phyloP scores from a whole-genome alignment of 2,329 filamentous ascomycete species.

The Microdochium trichocladiopsis region DNA sequence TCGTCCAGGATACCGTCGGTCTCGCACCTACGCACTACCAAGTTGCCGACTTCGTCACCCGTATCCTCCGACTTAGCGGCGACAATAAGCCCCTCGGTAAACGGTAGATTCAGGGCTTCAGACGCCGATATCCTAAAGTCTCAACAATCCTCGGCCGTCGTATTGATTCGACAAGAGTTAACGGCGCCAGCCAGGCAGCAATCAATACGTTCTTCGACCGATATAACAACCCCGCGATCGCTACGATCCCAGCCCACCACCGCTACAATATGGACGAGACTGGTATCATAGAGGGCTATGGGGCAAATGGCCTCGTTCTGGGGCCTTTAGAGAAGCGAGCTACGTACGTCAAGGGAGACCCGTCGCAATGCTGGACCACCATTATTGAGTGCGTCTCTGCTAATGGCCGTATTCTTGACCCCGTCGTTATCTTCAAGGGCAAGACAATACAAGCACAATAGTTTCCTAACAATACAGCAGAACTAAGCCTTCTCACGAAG shows the following conservation, averaged over 20 bases:
- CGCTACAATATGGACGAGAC: conserved; percentile 6
- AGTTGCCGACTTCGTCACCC: neutral
- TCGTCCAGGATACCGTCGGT: neutral
- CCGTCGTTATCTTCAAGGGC: conserved; percentile 14
- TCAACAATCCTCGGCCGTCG: neutral
- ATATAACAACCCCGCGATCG: neutral
- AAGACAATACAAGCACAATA: conserved; percentile 9
- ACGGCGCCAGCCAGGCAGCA: conserved; percentile 1
- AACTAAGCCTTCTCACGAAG: conserved; percentile 3
- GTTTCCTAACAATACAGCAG: conserved; percentile 4
- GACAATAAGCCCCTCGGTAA: neutral
- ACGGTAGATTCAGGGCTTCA: conserved; percentile 2
- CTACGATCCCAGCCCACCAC: neutral
- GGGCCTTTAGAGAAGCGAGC: neutral
- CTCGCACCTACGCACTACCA: neutral
- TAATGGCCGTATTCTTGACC: conserved; percentile 1
- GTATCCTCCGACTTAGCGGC: neutral
- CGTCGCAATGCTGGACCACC: conserved; percentile 7
- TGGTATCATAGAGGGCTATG: conserved; percentile 2
- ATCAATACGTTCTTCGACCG: neutral
- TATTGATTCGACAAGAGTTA: neutral
- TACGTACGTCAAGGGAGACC: conserved; percentile 3
- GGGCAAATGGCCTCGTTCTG: conserved; percentile 5
- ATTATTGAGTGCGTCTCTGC: conserved; percentile 12
- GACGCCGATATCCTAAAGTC: conserved; percentile 1